Conservation (phyloP, 768 basidiomycete genomes). For the Xanthoconium stramineum region DNA sequence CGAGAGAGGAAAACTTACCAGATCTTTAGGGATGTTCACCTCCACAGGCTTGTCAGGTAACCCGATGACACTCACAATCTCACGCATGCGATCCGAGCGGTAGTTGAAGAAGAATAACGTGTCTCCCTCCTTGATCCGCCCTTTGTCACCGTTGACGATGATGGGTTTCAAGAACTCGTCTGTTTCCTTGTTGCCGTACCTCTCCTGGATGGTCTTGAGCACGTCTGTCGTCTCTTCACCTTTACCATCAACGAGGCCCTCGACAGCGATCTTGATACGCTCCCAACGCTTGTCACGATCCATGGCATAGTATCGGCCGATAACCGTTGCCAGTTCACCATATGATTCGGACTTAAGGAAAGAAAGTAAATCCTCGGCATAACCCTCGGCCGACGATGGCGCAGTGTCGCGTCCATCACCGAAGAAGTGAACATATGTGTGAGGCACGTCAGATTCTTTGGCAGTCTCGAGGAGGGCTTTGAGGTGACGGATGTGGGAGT, state of each 20-base stretch:
- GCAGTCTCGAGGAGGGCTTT: conserved; percentile 89
- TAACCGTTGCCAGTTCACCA: conserved; percentile 79
- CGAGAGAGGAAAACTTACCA: conserved; percentile 53
- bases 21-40: conserved; percentile 71
- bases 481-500: conserved; percentile 90
- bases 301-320: conserved; percentile 96
- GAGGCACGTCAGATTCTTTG: conserved; percentile 77
- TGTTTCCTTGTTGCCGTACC: conserved; percentile 82
- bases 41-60: conserved; percentile 82
- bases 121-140: conserved; percentile 82
- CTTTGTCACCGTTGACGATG: conserved; percentile 75
- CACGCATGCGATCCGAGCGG: conserved; percentile 93
- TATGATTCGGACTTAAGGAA: conserved; percentile 75
- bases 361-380: conserved; percentile 71
- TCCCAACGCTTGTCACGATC: conserved; percentile 98
- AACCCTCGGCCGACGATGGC: conserved; percentile 75
- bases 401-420: conserved; percentile 95
- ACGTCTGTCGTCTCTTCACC: conserved; percentile 55
- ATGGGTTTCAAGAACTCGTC: conserved; percentile 97
- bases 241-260: conserved; percentile 73
- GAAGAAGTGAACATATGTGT: conserved; percentile 91
- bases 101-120: conserved; percentile 98
- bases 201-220: conserved; percentile 64
- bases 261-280: conserved; percentile 83
- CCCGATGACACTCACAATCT: conserved; percentile 81